phyloP scores from a whole-genome alignment of 495 filamentous ascomycete species.

The Darksidea phi region DNA sequence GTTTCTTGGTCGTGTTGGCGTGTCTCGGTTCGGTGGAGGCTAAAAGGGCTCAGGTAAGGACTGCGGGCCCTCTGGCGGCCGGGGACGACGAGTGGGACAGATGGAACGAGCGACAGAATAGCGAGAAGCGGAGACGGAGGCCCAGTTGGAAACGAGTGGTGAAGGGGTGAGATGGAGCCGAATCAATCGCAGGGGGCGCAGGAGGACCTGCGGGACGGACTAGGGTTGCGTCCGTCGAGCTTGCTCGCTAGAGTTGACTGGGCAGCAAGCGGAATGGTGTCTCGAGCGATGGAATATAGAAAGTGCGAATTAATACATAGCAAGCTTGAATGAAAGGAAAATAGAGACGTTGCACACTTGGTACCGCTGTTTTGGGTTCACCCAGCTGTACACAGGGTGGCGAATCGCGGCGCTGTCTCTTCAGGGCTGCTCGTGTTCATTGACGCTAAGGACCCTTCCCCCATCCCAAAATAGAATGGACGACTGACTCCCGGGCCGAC shows the following conservation, averaged over 20 bases:
- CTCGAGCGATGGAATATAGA: neutral
- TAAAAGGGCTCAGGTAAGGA: conserved; percentile 11
- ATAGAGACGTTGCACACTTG: conserved; percentile 1
- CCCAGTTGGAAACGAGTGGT: conserved; percentile 1
- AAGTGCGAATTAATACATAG: neutral
- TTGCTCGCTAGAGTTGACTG: neutral
- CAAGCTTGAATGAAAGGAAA: neutral
- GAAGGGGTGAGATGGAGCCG: conserved; percentile 3
- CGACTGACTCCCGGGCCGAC: conserved; percentile 1
- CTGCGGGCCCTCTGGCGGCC: neutral
- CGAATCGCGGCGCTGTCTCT: neutral
- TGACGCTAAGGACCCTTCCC: neutral
- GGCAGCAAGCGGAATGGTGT: neutral
- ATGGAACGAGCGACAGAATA: conserved; percentile 37
- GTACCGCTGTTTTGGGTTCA: conserved; percentile 4
- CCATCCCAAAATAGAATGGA: conserved; percentile 1
- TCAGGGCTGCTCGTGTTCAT: neutral
- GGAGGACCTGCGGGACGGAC: neutral
- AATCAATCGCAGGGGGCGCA: conserved; percentile 8
- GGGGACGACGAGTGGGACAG: conserved; percentile 1
- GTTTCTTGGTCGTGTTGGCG: conserved; percentile 7
- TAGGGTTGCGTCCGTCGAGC: neutral
- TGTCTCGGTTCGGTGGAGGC: conserved; percentile 26
- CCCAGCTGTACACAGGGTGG: neutral
- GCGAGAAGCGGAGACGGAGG: conserved; percentile 12